A percentile compares a stretch with the other conserved stretches of the same genome.
phyloP scores from a whole-genome alignment of 2,329 filamentous ascomycete genomes.

The Colletotrichum sp. region DNA sequence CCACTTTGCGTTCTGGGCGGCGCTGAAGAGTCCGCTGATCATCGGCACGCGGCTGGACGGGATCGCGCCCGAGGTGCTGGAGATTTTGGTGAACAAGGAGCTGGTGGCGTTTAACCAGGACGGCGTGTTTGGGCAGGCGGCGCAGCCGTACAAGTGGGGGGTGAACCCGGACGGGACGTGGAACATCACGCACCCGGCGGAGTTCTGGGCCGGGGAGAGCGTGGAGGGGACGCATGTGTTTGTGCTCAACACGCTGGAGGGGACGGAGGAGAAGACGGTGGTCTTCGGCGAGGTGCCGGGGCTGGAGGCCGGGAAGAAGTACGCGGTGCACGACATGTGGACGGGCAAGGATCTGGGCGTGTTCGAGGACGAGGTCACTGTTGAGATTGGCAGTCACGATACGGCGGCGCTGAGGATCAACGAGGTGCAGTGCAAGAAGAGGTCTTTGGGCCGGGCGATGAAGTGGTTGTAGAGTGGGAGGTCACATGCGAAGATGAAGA shows the following conservation, averaged over 20 bases:
- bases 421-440: constrained; percentile 19
- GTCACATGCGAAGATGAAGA: background rate
- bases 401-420: constrained; percentile 32
- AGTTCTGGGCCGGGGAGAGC: constrained; percentile 53
- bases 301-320: constrained; percentile 32
- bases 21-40: constrained; percentile 54
- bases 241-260: constrained; percentile 47
- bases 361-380: constrained; percentile 29
- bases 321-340: constrained; percentile 51
- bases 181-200: constrained; percentile 50
- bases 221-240: constrained; percentile 49
- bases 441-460: background rate
- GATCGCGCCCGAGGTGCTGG: constrained; percentile 38
- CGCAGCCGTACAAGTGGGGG: constrained; percentile 53
- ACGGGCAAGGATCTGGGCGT: constrained; percentile 43
- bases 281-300: constrained; percentile 48
- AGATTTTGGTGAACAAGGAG: constrained; percentile 46
- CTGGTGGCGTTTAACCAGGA: constrained; percentile 52
- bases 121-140: constrained; percentile 41
- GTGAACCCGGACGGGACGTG: constrained; percentile 54
- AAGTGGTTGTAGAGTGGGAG: background rate
- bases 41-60: constrained; percentile 48
- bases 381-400: constrained; percentile 38
- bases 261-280: constrained; percentile 37
- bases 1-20: constrained; percentile 58